These are phyloP conservation scores for Colletotrichum liriopes DNA, from an alignment of 2,329 filamentous ascomycete genomes.

Conservation along the genomic window DNA sequence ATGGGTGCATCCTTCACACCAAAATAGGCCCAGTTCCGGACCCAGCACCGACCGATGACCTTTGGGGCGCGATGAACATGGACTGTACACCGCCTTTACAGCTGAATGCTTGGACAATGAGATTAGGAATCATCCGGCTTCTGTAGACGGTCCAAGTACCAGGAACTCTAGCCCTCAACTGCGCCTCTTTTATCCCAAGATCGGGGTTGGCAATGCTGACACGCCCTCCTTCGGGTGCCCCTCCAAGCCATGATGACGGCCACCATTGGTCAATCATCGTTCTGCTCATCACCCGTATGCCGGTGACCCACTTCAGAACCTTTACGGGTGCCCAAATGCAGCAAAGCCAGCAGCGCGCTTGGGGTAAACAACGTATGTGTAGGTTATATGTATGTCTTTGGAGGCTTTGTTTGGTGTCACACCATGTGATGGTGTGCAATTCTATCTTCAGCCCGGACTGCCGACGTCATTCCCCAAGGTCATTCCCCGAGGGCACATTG, in stretches of 20 bases:
- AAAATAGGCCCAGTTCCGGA: neutral
- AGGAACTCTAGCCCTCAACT: slow-evolving; percentile 11
- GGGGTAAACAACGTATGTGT: neutral
- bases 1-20: neutral
- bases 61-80: neutral
- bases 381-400: neutral
- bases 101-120: neutral
- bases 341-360: neutral
- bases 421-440: neutral
- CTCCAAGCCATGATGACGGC: neutral
- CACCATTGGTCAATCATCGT: neutral
- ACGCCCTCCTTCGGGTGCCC: neutral
- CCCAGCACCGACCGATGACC: neutral
- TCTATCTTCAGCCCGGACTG: neutral
- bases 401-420: slow-evolving; percentile 7
- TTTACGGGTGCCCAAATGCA: slow-evolving; percentile 18
- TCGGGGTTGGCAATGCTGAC: slow-evolving; percentile 22
- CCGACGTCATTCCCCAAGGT: neutral
- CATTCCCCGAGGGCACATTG: neutral
- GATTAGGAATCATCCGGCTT: neutral
- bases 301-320: neutral
- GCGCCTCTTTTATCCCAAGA: slow-evolving; percentile 2
- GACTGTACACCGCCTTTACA: neutral
- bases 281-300: slow-evolving; percentile 3
- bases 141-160: slow-evolving; percentile 25